A percentile compares a stretch with the other conserved stretches of the same genome.
phyloP scores from a whole-genome alignment of 768 basidiomycete species.

The Podaxis sp. region DNA sequence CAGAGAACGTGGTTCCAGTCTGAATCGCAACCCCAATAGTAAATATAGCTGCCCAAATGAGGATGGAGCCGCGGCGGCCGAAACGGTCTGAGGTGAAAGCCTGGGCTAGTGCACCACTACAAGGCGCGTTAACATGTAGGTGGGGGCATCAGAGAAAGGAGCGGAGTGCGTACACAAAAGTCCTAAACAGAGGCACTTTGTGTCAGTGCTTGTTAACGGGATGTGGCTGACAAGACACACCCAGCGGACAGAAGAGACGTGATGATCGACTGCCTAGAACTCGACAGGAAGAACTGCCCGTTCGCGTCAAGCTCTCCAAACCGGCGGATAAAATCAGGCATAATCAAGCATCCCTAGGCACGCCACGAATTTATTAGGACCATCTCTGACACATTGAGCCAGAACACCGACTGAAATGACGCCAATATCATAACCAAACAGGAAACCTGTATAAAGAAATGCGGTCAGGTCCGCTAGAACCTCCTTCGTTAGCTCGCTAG shows the following conservation, averaged over 20 bases:
- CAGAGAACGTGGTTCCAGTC: conserved; percentile 54
- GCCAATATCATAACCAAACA: conserved; percentile 76
- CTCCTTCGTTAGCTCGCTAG: not conserved
- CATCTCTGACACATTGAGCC: not conserved
- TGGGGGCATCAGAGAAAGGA: conserved; percentile 9
- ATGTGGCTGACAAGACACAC: conserved; percentile 27
- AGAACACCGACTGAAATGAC: conserved; percentile 56
- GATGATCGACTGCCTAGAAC: conserved; percentile 69
- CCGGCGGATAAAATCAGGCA: conserved; percentile 69
- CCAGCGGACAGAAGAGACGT: conserved; percentile 76
- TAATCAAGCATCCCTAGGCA: conserved; percentile 69
- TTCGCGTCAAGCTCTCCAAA: conserved; percentile 52
- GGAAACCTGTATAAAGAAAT: conserved; percentile 39
- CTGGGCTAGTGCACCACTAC: conserved; percentile 59
- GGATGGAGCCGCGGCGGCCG: conserved; percentile 68
- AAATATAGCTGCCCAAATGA: conserved; percentile 74
- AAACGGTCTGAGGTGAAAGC: conserved; percentile 72
- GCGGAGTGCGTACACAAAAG: conserved; percentile 40
- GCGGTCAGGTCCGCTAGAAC: not conserved
- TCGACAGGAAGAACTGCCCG: conserved; percentile 49
- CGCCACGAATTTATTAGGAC: not conserved
- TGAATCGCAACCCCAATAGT: conserved; percentile 67
- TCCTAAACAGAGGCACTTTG: conserved; percentile 25
- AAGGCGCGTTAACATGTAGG: not conserved
- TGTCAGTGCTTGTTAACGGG: not conserved